Conservation (phyloP, 225 moss, liverwort and hornwort genomes). For the Straminergon stramineum region DNA sequence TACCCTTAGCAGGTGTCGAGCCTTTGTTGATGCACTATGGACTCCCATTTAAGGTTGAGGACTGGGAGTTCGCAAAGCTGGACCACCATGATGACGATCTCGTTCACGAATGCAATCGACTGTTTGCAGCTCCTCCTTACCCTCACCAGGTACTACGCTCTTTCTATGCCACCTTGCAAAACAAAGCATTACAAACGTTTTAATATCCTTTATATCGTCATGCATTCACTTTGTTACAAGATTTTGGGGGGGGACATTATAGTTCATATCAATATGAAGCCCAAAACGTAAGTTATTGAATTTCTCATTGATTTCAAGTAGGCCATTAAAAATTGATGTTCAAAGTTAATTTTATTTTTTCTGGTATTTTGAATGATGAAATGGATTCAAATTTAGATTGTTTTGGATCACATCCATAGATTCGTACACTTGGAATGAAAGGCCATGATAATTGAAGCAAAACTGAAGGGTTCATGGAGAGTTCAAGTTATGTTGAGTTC, state of each 20-base stretch:
- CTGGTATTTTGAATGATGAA: not conserved
- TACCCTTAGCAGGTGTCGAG: slow-evolving; percentile 53
- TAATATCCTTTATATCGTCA: not conserved
- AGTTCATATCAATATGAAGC: not conserved
- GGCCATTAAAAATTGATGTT: not conserved
- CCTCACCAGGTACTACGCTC: slow-evolving; percentile 48
- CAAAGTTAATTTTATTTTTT: not conserved
- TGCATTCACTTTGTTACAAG: not conserved
- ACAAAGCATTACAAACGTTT: not conserved
- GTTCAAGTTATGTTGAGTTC: not conserved
- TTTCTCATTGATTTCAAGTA: not conserved
- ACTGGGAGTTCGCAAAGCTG: slow-evolving; percentile 81
- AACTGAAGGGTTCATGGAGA: not conserved
- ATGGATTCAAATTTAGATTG: not conserved
- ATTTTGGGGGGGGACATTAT: not conserved
- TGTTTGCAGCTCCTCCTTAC: slow-evolving; percentile 73
- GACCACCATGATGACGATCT: slow-evolving; percentile 60
- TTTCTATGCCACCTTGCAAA: not conserved
- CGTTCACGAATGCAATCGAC: slow-evolving; percentile 65
- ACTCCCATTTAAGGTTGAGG: slow-evolving; percentile 62
- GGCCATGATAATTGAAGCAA: not conserved
- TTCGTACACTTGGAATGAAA: not conserved
- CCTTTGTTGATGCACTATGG: slow-evolving; percentile 94
- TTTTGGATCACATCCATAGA: not conserved
- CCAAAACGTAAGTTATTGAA: not conserved